Evolutionary conservation across 345 rosid genomes (phyloP), one percentile per base, ranked within the genome.

Genomic region (Euclidium syriacum): DNA sequence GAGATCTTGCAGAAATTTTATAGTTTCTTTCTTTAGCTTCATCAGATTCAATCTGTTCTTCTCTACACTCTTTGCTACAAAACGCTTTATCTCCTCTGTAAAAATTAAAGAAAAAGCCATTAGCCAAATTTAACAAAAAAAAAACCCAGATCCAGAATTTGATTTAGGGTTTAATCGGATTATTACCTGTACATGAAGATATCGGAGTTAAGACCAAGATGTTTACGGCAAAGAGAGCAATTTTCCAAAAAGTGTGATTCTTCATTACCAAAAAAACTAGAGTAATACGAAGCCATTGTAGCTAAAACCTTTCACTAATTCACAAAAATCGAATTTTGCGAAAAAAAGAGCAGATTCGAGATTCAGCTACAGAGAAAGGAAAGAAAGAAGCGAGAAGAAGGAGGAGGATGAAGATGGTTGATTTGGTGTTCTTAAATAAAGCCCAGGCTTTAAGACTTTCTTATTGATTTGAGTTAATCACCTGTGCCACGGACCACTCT

Each of bases 111-210:
- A 23, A 27, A n/a, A n/a, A n/a, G n/a, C n/a, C n/a, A n/a, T n/a
- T n/a, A n/a, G n/a, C 3, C 16, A 18, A 62, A 0, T 23, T 30
- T 10, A 5, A 12, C 10, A 33, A 4, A 20, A 12, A 20, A 4
- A 53, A 39, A 38, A 33, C 2, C n/a, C 55, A 71, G 55, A 43
- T 50, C 53, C 7, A 69, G 14, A 34, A 23, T 26, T 17, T 29
- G 7, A 22, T 14, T 14, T 7, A 23, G 14, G 23, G 0, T 23
- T 23, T 40, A 39, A 34, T 15, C 23, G 50, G 24, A 26, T 19
- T 4, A 68, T n/a, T 53, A 86, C 98, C 95, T 85, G 86, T 92
- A 92, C 98, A 92, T 92, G 86, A 82, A 92, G 71, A 92, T 92
- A 35, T 92, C 91, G 3, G 91, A 61, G 77, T 92, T 78, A 10